Conservation (phyloP, 2,329 filamentous ascomycete genomes). For the Aspergillus aculeatinus region DNA sequence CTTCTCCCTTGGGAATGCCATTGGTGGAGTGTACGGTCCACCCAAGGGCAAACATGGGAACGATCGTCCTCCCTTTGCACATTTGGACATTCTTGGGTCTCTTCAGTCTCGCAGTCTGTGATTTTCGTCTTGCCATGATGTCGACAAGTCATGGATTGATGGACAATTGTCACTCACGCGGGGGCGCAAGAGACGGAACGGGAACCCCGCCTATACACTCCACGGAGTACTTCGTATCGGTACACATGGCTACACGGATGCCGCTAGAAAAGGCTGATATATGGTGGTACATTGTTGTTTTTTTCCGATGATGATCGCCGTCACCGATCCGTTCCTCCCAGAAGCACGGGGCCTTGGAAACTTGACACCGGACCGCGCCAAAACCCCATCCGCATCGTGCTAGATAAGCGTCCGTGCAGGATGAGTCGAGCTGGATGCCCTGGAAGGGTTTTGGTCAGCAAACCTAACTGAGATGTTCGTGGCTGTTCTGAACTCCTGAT, state of each 20-base stretch:
- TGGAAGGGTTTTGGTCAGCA: not conserved
- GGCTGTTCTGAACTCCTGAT: not conserved
- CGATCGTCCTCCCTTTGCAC: not conserved
- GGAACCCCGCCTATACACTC: not conserved
- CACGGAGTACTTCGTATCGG: too few relatives aligned
- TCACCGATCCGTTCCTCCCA: not conserved
- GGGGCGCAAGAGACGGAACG: not conserved
- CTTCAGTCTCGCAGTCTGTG: not conserved
- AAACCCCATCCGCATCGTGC: not conserved
- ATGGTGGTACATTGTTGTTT: too few relatives aligned
- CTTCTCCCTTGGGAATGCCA: not conserved
- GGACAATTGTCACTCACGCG: not conserved
- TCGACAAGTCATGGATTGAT: not conserved
- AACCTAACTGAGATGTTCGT: not conserved
- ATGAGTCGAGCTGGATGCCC: not conserved
- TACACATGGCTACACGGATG: too few relatives aligned
- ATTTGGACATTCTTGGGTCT: not conserved
- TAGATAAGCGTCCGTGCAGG: not conserved
- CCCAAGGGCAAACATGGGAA: not conserved
- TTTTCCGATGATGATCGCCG: too few relatives aligned
- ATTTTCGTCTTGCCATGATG: not conserved
- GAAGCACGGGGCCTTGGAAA: not conserved
- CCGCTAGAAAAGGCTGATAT: too few relatives aligned
- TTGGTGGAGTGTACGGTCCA: not conserved
- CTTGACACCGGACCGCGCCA: not conserved